These are phyloP conservation scores for Crithidia fasciculata DNA, from an alignment of 208 protist genomes.

Conservation along the genomic window DNA sequence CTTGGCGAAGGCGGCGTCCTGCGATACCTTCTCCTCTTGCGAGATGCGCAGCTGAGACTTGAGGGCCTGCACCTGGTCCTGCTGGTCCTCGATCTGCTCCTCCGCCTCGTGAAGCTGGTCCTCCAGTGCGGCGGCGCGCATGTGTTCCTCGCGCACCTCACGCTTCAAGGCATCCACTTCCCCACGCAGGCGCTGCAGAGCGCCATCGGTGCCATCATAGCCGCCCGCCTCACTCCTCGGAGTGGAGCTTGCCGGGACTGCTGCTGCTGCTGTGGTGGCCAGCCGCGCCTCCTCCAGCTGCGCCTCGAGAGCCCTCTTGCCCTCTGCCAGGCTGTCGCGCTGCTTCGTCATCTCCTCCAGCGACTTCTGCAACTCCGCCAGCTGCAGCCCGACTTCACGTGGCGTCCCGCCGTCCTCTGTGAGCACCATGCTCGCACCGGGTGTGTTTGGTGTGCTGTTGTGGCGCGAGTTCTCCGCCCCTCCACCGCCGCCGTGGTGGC, in stretches of 20 bases:
- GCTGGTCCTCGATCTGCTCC: conserved; percentile 38
- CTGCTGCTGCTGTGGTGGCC: background rate
- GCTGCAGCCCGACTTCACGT: conserved; percentile 6
- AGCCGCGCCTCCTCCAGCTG: conserved; percentile 16
- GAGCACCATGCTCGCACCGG: conserved; percentile 13
- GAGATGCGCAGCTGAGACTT: conserved; percentile 39
- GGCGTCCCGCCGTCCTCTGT: conserved; percentile 15
- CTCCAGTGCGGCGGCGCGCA: conserved; percentile 23
- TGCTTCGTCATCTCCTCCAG: conserved; percentile 27
- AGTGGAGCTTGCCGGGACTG: background rate
- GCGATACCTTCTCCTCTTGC: conserved; percentile 41
- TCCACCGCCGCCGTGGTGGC: conserved; percentile 1
- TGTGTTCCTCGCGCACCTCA: conserved; percentile 29
- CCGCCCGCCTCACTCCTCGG: background rate
- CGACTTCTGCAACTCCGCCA: conserved; percentile 21
- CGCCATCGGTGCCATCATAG: conserved; percentile 6
- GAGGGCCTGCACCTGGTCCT: conserved; percentile 38
- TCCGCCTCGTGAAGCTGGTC: conserved; percentile 31
- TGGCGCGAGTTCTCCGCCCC: conserved; percentile 18
- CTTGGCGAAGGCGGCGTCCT: conserved; percentile 28
- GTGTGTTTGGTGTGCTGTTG: conserved; percentile 29
- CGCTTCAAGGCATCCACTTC: conserved; percentile 21
- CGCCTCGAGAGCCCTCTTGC: conserved; percentile 15
- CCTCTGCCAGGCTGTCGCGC: conserved; percentile 18
- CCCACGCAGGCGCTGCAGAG: conserved; percentile 14